A percentile compares a stretch with the other conserved stretches of the same genome.
Conservation (phyloP, 495 filamentous ascomycete species). For the Aspergillus asperescens region DNA sequence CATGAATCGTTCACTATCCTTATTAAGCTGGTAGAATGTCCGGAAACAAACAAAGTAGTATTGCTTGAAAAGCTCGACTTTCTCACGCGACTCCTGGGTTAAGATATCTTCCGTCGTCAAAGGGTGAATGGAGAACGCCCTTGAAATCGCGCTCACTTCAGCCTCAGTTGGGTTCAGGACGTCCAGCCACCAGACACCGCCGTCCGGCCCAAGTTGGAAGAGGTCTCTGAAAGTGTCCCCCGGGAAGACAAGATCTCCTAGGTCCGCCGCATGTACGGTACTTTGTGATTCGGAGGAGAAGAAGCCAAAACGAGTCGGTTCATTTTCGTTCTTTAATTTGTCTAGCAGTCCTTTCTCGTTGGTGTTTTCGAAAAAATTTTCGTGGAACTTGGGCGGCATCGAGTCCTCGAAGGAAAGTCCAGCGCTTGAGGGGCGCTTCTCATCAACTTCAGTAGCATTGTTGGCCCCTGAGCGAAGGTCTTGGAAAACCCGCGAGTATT, state of each 20-base stretch:
- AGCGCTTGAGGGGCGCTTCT: conserved; percentile 31
- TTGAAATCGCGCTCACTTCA: conserved; percentile 80
- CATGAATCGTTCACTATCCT: conserved; percentile 67
- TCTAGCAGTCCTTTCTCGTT: conserved; percentile 32
- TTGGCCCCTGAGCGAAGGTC: conserved; percentile 51
- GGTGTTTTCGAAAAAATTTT: conserved; percentile 25
- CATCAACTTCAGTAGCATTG: conserved; percentile 21
- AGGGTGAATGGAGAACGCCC: conserved; percentile 88
- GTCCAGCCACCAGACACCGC: conserved; percentile 92
- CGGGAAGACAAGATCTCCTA: conserved; percentile 81
- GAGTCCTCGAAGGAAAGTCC: conserved; percentile 22
- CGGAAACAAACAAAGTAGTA: conserved; percentile 99
- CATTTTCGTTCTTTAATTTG: conserved; percentile 40
- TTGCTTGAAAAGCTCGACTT: conserved; percentile 93
- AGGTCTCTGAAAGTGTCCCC: conserved; percentile 85
- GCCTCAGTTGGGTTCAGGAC: conserved; percentile 85
- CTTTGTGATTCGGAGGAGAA: conserved; percentile 91
- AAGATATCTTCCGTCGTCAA: conserved; percentile 92
- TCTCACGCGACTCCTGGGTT: conserved; percentile 91
- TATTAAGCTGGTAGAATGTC: conserved; percentile 80
- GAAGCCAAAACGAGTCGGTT: conserved; percentile 82
- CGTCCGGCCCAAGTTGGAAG: conserved; percentile 70
- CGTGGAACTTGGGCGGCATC: conserved; percentile 14
- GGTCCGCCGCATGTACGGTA: conserved; percentile 81
- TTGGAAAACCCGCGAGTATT: conserved; percentile 53